Conservation (phyloP, 495 filamentous ascomycete genomes). For the Talaromyces wortmannii region DNA sequence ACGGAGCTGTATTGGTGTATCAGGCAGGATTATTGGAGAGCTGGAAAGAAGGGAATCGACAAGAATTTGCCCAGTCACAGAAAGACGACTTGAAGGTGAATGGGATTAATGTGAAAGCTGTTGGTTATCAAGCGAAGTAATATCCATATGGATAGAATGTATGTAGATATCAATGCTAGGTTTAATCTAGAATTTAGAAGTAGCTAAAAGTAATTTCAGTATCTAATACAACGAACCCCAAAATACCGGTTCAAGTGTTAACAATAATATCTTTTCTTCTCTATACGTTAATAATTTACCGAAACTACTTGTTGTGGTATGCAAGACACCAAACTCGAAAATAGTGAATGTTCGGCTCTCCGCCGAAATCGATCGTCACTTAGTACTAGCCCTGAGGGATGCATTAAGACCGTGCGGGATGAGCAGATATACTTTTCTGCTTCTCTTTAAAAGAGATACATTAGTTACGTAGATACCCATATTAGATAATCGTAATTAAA, state of each 20-base stretch:
- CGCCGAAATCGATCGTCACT: neutral
- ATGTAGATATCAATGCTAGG: neutral
- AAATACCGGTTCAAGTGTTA: neutral
- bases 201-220: neutral
- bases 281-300: neutral
- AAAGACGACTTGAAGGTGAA: neutral
- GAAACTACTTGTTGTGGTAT: neutral
- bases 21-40: neutral
- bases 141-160: neutral
- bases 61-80: neutral
- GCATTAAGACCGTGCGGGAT: neutral
- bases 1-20: neutral
- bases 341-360: neutral
- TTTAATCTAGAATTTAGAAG: neutral
- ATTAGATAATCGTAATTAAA: neutral
- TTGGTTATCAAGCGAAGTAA: neutral
- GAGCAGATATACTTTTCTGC: neutral
- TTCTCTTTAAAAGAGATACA: neutral
- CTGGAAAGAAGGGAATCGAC: neutral
- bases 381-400: neutral
- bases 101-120: neutral
- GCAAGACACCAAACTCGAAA: neutral
- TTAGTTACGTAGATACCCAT: neutral
- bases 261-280: neutral
- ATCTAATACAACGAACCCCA: neutral